Conservation (phyloP, 257 asterid genomes). For the Solanum ahanhuiri region DNA sequence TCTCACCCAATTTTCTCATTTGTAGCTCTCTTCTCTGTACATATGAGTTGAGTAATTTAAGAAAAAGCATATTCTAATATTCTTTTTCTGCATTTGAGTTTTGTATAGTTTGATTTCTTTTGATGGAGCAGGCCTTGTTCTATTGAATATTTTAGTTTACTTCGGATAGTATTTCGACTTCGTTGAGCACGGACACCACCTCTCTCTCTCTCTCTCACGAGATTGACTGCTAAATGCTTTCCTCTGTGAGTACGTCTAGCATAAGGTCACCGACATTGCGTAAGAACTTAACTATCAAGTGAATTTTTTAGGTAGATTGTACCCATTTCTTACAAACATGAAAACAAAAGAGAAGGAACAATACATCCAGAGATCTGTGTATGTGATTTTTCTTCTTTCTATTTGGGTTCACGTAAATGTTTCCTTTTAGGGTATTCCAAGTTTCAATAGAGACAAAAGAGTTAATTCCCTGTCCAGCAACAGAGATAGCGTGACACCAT, state of each 20-base stretch:
- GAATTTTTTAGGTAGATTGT: neutral
- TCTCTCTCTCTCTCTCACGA: neutral
- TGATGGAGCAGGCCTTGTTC: neutral
- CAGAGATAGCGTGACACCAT: neutral
- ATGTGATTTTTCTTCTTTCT: neutral
- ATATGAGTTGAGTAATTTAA: constrained; percentile 2
- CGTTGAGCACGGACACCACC: neutral
- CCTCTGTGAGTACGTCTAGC: neutral
- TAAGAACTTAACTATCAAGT: neutral
- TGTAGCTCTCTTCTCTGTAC: constrained; percentile 15
- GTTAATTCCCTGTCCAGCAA: neutral
- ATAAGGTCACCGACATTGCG: neutral
- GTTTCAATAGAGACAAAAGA: neutral
- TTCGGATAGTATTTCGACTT: neutral
- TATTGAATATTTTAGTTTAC: neutral
- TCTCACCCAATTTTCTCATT: neutral
- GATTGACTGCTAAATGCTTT: neutral
- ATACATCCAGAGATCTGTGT: neutral
- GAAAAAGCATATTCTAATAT: neutral
- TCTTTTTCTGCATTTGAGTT: neutral
- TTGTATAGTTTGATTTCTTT: neutral
- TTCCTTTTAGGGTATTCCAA: neutral
- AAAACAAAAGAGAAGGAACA: neutral
- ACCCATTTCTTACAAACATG: neutral
- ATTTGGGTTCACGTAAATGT: neutral